A percentile compares a stretch with the other conserved stretches of the same genome.
phyloP scores from a whole-genome alignment of 306 rosid species.

The Prinsepia uniflora region DNA sequence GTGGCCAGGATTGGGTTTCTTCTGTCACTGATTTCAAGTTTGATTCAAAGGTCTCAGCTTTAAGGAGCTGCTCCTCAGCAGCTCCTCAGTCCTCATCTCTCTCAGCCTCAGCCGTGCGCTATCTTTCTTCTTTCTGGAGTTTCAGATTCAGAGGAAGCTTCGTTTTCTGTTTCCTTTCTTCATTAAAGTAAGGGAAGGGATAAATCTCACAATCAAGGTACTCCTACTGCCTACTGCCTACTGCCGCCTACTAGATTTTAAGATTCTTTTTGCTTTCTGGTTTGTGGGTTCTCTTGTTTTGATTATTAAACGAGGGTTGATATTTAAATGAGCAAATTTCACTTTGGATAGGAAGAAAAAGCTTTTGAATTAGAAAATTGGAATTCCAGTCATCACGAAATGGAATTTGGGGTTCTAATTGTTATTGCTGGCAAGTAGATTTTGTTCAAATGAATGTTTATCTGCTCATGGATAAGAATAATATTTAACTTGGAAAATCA shows the following conservation, averaged over 20 bases:
- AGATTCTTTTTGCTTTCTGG: neutral
- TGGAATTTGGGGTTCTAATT: constrained; percentile 1
- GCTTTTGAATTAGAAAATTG: neutral
- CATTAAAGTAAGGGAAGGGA: neutral
- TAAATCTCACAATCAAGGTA: constrained; percentile 29
- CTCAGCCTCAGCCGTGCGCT: neutral
- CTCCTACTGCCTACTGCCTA: constrained; percentile 6
- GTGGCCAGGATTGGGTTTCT: no score
- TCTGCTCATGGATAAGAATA: constrained; percentile 12
- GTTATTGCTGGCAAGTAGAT: neutral
- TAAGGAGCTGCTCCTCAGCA: no score
- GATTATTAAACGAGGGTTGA: neutral
- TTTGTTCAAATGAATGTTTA: neutral
- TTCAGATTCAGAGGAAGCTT: constrained; percentile 9
- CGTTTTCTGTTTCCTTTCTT: neutral
- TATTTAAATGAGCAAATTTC: neutral
- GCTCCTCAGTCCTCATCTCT: neutral
- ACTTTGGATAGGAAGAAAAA: constrained; percentile 12
- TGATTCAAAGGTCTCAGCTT: neutral
- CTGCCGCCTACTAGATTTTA: constrained; percentile 9
- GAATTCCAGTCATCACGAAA: neutral
- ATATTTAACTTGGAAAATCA: neutral
- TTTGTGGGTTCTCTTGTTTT: constrained; percentile 5
- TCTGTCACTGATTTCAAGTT: neutral
- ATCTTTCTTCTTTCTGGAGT: neutral